phyloP scores from a whole-genome alignment of 305 asterid genomes.

The Coffea humblotiana region DNA sequence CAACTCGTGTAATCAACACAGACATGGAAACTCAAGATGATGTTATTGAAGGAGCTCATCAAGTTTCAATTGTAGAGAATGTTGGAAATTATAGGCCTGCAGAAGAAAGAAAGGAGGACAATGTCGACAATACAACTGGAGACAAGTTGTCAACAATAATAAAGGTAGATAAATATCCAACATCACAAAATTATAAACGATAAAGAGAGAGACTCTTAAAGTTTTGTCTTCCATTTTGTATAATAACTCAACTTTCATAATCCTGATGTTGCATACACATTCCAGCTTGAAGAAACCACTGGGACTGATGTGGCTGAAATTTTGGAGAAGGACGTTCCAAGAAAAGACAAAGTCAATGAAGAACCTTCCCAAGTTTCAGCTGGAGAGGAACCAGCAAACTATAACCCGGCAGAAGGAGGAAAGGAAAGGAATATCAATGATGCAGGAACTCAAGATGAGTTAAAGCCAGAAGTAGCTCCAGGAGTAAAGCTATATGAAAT shows the following conservation, averaged over 20 bases:
- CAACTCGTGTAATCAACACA: neutral
- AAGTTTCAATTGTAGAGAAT: neutral
- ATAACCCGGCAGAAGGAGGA: conserved; percentile 29
- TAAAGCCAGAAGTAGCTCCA: neutral
- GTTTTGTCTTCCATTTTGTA: conserved; percentile 1
- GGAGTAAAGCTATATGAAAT: neutral
- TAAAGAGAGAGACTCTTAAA: conserved; percentile 5
- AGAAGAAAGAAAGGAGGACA: neutral
- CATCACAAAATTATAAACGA: conserved; percentile 28
- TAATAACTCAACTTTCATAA: conserved; percentile 14
- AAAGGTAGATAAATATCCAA: neutral
- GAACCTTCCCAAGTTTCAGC: conserved; percentile 14
- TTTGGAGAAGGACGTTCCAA: conserved; percentile 16
- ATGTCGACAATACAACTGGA: neutral
- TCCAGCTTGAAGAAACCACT: conserved; percentile 25
- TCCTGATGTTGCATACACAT: conserved; percentile 23
- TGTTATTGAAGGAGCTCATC: neutral
- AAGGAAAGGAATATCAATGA: conserved; percentile 29
- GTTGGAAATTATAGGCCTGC: neutral
- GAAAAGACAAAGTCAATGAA: conserved; percentile 16
- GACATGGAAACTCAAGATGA: neutral
- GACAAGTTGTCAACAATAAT: neutral
- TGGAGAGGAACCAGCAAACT: conserved; percentile 20
- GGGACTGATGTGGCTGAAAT: conserved; percentile 17
- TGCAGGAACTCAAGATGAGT: conserved; percentile 8